These are phyloP conservation scores for Paramecium sexaurelia DNA, from an alignment of 73 alveolate genomes.

Conservation along the genomic window DNA sequence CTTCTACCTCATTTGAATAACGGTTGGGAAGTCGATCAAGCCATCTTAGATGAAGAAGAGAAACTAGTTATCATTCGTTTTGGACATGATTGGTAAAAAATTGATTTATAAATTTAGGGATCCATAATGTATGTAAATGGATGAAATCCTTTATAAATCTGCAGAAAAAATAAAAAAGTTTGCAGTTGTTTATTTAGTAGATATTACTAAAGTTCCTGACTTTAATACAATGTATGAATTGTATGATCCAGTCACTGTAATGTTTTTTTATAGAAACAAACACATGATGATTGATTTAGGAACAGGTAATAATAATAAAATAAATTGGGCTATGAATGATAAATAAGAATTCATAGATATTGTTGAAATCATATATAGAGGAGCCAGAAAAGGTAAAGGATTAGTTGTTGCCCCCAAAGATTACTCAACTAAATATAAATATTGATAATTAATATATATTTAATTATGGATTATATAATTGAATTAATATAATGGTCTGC, in stretches of 20 bases:
- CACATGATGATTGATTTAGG: constrained; percentile 99
- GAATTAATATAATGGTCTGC: constrained; percentile 50
- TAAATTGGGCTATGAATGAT: constrained; percentile 97
- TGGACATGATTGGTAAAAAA: constrained; percentile 92
- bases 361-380: constrained; percentile 92
- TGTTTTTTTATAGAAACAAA: constrained; percentile 99
- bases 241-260: constrained; percentile 98
- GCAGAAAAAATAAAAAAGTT: constrained; percentile 95
- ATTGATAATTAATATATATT: constrained; percentile 69
- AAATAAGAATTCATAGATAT: constrained; percentile 97
- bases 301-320: constrained; percentile 98
- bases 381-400: constrained; percentile 98
- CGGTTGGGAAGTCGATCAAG: constrained; percentile 99
- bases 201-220: constrained; percentile 98
- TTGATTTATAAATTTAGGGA: constrained; percentile 68
- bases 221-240: constrained; percentile 99
- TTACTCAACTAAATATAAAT: constrained; percentile 87
- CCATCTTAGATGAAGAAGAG: constrained; percentile 95
- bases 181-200: constrained; percentile 98
- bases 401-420: constrained; percentile 93
- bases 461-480: constrained; percentile 36
- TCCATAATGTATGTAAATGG: constrained; percentile 98
- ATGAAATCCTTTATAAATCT: constrained; percentile 92
- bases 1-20: constrained; percentile 98
- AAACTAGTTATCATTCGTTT: constrained; percentile 96